Evolutionary conservation across 331 rosid species (phyloP), one percentile per base, ranked within the genome.

Genomic region (Quercus lobata): DNA sequence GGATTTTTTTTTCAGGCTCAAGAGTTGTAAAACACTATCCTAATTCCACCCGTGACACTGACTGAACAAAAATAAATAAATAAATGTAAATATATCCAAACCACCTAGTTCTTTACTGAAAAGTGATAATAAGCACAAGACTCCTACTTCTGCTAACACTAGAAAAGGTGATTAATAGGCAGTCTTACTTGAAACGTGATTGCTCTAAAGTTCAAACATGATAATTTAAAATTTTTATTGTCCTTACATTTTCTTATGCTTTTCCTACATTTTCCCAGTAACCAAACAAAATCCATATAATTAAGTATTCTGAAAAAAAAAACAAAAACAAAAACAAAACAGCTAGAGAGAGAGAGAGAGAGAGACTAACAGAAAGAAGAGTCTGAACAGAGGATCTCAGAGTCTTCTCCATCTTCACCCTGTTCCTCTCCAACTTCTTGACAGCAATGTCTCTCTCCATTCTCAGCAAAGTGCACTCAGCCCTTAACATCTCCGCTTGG

Each of bases 401-500:
- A 87, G 87, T 82, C 19, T 79, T 83, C 57, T 89, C 92, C 88
- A 88, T 84, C 80, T 87, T 88, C 7, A 81, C 72, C 68, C 90
- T 87, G 69, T 78, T 81, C 79, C 90, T 88, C 79, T 88, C 86
- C 35, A 89, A 69, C 84, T 90, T 95, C 85, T 88, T 93, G 15
- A 87, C 81, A 0, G 88, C 90, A 79, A 93, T 87, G 80, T 92
- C 96, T 37, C 88, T 96, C 88, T 96, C 98, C 97, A 96, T 96
- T 62, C 96, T 90, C 89, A 96, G 73, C 83, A 96, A 72, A 75
- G 88, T 96, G 70, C 99, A 96, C 87, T 96, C 99, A 0, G 98
- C 97, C 69, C 97, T 96, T 90, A 96, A 73, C 92, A 93, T 91
- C 81, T 96, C 99, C 1, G 93, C 96, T 80, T 91, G 96, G 88